A percentile compares a stretch with the other conserved stretches of the same genome.
These are phyloP conservation scores for Polyplosphaeria fusca DNA, from an alignment of 495 filamentous ascomycete species.

Conservation along the genomic window DNA sequence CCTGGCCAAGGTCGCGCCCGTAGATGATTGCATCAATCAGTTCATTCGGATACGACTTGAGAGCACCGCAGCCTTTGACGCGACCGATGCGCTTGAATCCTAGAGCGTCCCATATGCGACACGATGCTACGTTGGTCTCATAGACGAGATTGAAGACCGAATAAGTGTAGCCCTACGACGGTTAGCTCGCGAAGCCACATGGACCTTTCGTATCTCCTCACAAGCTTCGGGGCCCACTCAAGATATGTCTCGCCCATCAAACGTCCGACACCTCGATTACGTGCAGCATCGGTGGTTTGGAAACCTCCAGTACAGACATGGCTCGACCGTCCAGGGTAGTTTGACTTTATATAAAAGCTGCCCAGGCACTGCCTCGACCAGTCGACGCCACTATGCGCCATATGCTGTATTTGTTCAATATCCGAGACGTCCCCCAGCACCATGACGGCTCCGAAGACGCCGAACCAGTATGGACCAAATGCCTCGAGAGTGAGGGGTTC, in stretches of 20 bases:
- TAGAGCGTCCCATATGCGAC: slow-evolving; percentile 94
- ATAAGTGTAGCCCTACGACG: slow-evolving; percentile 76
- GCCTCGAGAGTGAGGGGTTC: slow-evolving; percentile 69
- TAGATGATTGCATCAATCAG: slow-evolving; percentile 95
- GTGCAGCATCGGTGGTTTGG: slow-evolving; percentile 82
- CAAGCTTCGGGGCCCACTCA: slow-evolving; percentile 88
- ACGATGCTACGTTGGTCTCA: slow-evolving; percentile 93
- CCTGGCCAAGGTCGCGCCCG: slow-evolving; percentile 77
- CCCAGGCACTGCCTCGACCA: slow-evolving; percentile 86
- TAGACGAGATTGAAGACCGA: slow-evolving; percentile 98
- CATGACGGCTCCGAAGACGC: slow-evolving; percentile 93
- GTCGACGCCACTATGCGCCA: slow-evolving; percentile 60
- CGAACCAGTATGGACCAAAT: slow-evolving; percentile 92
- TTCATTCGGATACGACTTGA: slow-evolving; percentile 75
- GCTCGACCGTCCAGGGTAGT: slow-evolving; percentile 93
- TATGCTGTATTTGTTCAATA: slow-evolving; percentile 54
- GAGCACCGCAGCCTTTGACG: slow-evolving; percentile 80
- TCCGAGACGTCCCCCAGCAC: slow-evolving; percentile 75
- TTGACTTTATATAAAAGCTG: slow-evolving; percentile 95
- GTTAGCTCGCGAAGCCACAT: slow-evolving; percentile 12
- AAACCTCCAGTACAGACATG: slow-evolving; percentile 97
- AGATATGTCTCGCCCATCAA: slow-evolving; percentile 93
- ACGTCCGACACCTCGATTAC: slow-evolving; percentile 85
- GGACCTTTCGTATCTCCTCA: slow-evolving; percentile 40
- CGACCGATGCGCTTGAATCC: slow-evolving; percentile 96